Evolutionary conservation across 2,329 filamentous ascomycete genomes (phyloP), one percentile per base, ranked within the genome.

Genomic region (Nothophaeocryptopus gaeumannii): DNA sequence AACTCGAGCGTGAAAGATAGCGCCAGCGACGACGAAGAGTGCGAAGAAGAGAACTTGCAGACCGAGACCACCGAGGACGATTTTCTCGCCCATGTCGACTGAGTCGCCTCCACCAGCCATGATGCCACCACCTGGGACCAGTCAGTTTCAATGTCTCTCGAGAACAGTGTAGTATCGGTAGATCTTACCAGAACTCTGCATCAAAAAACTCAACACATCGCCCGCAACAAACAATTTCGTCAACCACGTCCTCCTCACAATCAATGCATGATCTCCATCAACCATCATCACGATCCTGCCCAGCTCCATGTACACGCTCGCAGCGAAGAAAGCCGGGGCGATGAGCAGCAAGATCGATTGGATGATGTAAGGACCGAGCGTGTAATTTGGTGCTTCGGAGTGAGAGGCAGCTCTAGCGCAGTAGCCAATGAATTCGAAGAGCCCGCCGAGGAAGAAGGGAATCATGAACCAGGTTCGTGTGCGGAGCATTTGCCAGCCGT

Each of bases 381-480:
- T 72, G 48, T 70, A 56, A 11, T 54, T 66, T 1, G 72, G 72
- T n/a, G 69, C 66, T 40, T 78, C 63, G 0, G 55, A 45, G 0
- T 69, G 65, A 0, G 74, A 74, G 15, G 77, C 56, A 4, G 73
- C 65, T 45, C 80, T 75, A 10, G 73, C 76, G 34, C 78, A 61
- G 57, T 81, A 81, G 12, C 79, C 79, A 14, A 81, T 66, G 0
- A 67, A 63, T 58, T 81, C 76, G 60, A 80, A 47, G n/a, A 73
- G 47, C 14, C 74, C 74, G n/a, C 78, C 78, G n/a, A 80, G 62
- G 5, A 76, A 54, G 39, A 81, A 75, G 0, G 78, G 74, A 2
- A 75, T 72, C 57, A 78, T 74, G 60, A 76, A 80, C 74, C 74
- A 79, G 1, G 73, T 73, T 31, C 69, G 65, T 2, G 67, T 67